Evolutionary conservation across 805 yeast genomes (phyloP), one percentile per base, ranked within the genome.

Genomic region (Torulaspora maleeae): DNA sequence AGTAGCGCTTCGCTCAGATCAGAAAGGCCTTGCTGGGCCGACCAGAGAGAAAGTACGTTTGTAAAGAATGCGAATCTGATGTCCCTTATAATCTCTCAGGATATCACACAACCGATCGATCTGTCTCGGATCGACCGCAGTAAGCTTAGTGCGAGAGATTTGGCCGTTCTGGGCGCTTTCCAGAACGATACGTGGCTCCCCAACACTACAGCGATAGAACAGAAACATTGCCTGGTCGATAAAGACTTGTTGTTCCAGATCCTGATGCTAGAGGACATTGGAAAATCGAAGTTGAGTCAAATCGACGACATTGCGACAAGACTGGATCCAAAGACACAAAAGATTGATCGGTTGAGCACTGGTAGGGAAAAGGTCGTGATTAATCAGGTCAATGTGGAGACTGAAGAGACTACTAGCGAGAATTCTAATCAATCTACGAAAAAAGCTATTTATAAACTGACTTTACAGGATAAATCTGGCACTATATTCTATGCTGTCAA

Each of bases 401-500:
- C 37, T 1, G 43, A 47, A 2, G 36, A 47, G 19, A 22, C 37
- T 1, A 44, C 37, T 22, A 17, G 25, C 20, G 41, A 40, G 27
- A 34, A 35, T n/a, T 29, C 35, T 25, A n/a, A 27, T 22, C 46
- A 22, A 28, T 41, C 28, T 24, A 43, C 37, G 15, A 56, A 9
- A 27, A 56, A 45, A 52, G 22, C 59, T 22, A 64, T 73, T 0
- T 82, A 68, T 58, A 82, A 81, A 51, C 61, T 85, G 16, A 74
- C 81, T 0, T 59, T 85, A 25, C 81, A 77, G 56, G 88, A 81
- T 51, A 58, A 67, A 10, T 48, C 51, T 13, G 80, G 81, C 2
- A 73, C 75, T 36, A 59, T 74, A 13, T 70, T 76, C 44, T 82
- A 71, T 57, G 93, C 79, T 0, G 70, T 80, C 35, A 89, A 83